Evolutionary conservation across 306 rosid genomes (phyloP).

Genomic region (Aeschynomene evenia): DNA sequence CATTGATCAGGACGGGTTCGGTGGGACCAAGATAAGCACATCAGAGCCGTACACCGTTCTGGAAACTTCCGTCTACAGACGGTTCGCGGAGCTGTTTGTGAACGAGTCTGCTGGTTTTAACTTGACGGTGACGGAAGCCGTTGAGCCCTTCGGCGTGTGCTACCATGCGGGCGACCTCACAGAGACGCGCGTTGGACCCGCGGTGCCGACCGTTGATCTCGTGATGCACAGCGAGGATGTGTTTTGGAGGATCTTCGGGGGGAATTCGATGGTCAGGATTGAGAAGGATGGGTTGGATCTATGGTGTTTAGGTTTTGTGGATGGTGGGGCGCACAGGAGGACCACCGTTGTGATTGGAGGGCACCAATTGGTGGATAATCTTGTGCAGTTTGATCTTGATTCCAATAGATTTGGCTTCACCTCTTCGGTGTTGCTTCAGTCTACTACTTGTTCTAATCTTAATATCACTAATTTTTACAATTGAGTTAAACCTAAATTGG

Average conservation of each 20-base stretch:
- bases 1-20: slow-evolving; percentile 32
- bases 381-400: slow-evolving; percentile 61
- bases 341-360: slow-evolving; percentile 64
- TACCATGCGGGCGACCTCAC: slow-evolving; percentile 27
- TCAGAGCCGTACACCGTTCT: slow-evolving; percentile 30
- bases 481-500: too few relatives aligned
- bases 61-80: slow-evolving; percentile 28
- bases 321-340: slow-evolving; percentile 47
- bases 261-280: slow-evolving; percentile 65
- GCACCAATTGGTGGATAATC: slow-evolving; percentile 59
- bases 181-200: slow-evolving; percentile 49
- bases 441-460: slow-evolving; percentile 27
- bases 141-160: slow-evolving; percentile 42
- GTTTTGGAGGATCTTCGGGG: slow-evolving; percentile 53
- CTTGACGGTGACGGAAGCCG: slow-evolving; percentile 33
- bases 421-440: slow-evolving; percentile 37
- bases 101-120: slow-evolving; percentile 30
- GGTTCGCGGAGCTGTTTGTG: slow-evolving; percentile 20
- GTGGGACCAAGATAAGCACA: slow-evolving; percentile 47
- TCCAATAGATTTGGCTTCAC: slow-evolving; percentile 48
- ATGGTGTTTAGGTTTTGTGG: slow-evolving; percentile 61
- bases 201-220: slow-evolving; percentile 53
- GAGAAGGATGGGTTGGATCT: slow-evolving; percentile 27
- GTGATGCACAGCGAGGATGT: slow-evolving; percentile 49
- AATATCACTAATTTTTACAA: not conserved